Percentiles rank a stretch among this genome's conserved stretches.
Conservation (phyloP, 2,329 filamentous ascomycete genomes). For the Pseudogymnoascus sp. region DNA sequence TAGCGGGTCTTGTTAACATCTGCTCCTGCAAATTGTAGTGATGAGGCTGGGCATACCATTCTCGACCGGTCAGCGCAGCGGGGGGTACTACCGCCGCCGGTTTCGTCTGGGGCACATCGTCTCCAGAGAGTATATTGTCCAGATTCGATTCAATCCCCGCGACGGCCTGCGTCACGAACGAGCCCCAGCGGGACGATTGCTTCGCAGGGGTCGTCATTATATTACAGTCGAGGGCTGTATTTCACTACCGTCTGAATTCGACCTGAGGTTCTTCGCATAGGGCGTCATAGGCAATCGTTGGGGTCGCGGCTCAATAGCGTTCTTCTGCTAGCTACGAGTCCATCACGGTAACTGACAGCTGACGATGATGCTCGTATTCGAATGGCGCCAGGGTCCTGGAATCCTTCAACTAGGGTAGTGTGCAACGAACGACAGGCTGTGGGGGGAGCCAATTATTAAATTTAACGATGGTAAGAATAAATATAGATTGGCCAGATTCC, state of each 20-base stretch:
- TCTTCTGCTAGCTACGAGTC: neutral
- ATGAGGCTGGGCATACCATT: slow-evolving; percentile 27
- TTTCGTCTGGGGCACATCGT: slow-evolving; percentile 47
- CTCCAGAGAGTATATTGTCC: slow-evolving; percentile 84
- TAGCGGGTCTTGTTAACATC: slow-evolving; percentile 21
- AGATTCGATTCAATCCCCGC: slow-evolving; percentile 89
- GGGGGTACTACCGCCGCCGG: slow-evolving; percentile 32
- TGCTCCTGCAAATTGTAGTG: slow-evolving; percentile 9
- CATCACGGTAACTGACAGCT: slow-evolving; percentile 7
- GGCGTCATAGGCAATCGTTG: slow-evolving; percentile 1
- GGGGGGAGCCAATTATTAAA: neutral
- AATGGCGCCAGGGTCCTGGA: neutral
- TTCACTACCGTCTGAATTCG: neutral
- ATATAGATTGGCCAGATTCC: neutral
- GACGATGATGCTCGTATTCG: slow-evolving; percentile 7
- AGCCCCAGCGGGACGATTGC: slow-evolving; percentile 63
- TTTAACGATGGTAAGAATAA: neutral
- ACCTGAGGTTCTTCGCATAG: neutral
- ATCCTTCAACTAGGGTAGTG: neutral
- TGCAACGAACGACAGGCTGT: neutral
- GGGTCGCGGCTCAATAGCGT: slow-evolving; percentile 6
- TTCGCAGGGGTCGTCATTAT: slow-evolving; percentile 29
- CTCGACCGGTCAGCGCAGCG: slow-evolving; percentile 28
- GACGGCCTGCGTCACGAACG: slow-evolving; percentile 81
- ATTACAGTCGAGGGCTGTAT: neutral